A percentile compares a stretch with the other conserved stretches of the same genome.
These are phyloP conservation scores for Coniella lustricola DNA, from an alignment of 2,329 filamentous ascomycete genomes.

Conservation along the genomic window DNA sequence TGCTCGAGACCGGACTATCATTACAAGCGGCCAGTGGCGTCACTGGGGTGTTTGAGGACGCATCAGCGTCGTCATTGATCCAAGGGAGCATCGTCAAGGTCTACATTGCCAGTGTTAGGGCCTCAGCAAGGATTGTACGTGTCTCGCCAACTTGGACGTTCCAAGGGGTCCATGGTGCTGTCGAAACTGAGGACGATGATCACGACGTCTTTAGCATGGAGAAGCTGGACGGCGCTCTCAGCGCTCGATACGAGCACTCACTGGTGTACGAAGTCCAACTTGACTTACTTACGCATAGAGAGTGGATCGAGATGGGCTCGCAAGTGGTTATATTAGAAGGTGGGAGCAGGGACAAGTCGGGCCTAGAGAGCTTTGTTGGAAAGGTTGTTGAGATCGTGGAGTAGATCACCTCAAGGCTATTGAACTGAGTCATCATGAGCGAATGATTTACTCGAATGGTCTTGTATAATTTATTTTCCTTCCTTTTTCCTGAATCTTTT, in stretches of 20 bases:
- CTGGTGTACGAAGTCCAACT: slow-evolving; percentile 51
- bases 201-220: slow-evolving; percentile 51
- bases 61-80: slow-evolving; percentile 55
- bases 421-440: too few relatives aligned
- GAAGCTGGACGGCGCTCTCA: slow-evolving; percentile 27
- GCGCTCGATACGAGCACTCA: slow-evolving; percentile 19
- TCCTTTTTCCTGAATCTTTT: neutral
- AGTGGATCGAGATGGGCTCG: slow-evolving; percentile 68
- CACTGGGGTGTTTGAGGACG: slow-evolving; percentile 62
- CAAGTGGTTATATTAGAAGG: slow-evolving; percentile 67
- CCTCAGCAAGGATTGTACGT: slow-evolving; percentile 66
- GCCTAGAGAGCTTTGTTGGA: slow-evolving; percentile 67
- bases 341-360: slow-evolving; percentile 57
- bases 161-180: slow-evolving; percentile 20
- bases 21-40: slow-evolving; percentile 62
- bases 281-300: slow-evolving; percentile 60
- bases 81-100: slow-evolving; percentile 68
- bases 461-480: too few relatives aligned
- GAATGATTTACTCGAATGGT: too few relatives aligned
- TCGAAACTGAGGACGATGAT: slow-evolving; percentile 31
- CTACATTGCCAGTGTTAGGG: slow-evolving; percentile 81
- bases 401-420: too few relatives aligned
- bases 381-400: slow-evolving; percentile 56
- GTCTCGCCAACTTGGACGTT: slow-evolving; percentile 30
- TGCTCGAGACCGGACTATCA: slow-evolving; percentile 48